phyloP scores from a whole-genome alignment of 495 filamentous ascomycete species.

The Neurospora sp. region DNA sequence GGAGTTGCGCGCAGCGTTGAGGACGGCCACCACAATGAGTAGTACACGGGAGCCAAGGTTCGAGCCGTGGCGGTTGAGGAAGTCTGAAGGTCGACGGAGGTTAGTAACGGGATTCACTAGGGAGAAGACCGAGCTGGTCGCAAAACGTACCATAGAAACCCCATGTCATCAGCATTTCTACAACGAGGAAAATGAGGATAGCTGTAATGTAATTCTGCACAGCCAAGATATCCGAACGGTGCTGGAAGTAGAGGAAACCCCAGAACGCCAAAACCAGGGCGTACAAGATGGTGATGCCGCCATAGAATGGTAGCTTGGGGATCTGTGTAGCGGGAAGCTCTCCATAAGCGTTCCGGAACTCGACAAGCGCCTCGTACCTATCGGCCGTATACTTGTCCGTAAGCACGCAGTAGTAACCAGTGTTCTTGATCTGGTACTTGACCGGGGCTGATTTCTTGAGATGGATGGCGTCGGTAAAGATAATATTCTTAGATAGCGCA shows the following conservation, averaged over 20 bases:
- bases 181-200: constrained; percentile 84
- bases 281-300: constrained; percentile 88
- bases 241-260: constrained; percentile 92
- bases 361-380: constrained; percentile 68
- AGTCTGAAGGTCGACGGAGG: constrained; percentile 45
- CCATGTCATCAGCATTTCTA: constrained; percentile 98
- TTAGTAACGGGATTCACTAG: background rate
- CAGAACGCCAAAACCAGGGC: constrained; percentile 80
- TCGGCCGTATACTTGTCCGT: constrained; percentile 55
- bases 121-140: background rate
- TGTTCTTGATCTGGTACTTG: constrained; percentile 74
- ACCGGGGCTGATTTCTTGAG: constrained; percentile 64
- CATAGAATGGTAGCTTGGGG: constrained; percentile 95
- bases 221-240: constrained; percentile 85
- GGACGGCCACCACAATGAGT: constrained; percentile 78
- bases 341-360: constrained; percentile 92
- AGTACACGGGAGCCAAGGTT: constrained; percentile 76
- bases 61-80: constrained; percentile 76
- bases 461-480: constrained; percentile 71
- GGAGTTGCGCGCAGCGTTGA: constrained; percentile 89
- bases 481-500: constrained; percentile 53
- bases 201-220: constrained; percentile 99
- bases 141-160: constrained; percentile 63
- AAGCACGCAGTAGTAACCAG: constrained; percentile 93
- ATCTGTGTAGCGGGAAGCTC: constrained; percentile 94